Base-by-base conservation (phyloP, 306 rosid species). In the Dicorynia guianensis region DNA sequence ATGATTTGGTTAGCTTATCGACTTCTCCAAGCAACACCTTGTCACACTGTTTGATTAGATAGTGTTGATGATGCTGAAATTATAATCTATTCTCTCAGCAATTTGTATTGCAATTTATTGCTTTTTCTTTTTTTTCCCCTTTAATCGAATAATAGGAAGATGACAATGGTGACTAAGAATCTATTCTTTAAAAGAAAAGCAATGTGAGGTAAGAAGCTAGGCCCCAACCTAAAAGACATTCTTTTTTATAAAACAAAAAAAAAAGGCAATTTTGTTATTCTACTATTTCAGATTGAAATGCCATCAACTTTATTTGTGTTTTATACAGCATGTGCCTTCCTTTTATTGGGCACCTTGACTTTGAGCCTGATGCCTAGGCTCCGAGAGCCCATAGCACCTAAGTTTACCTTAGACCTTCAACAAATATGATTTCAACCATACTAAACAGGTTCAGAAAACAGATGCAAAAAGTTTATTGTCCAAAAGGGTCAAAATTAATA, bases 121-220 rank as follows among this genome's bases (percentile, higher is more conserved):
- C 5, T 44, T 63, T 44, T 62, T 38, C 10, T 14, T 11, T 10
- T 10, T 11, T 10, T 46, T 46, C 7, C 10, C 46, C 30, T 25
- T 40, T 40, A 10, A 46, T 8, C 0, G 11, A 46, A 64, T 52
- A 56, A 80, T 50, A 50, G 66, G 68, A 63, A 40, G 46, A 60
- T 38, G 40, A 5, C 58, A 49, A 77, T 42, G 30, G 70, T 49
- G 9, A 39, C 72, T 15, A 68, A 78, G 46, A 61, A 68, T 38
- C 59, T 57, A 67, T n/a, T 36, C 38, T 20, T 47, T 25, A 38
- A 64, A 53, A 60, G 44, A 67, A 8, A 30, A 35, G 49, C 52
- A 30, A 40, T n/a, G 30, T 59, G 59, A 55, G 73, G 63, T 43
- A 52, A 36, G 52, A 42, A 62, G 50, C 59, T 62, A 65, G 14